phyloP scores from a whole-genome alignment of 2,329 filamentous ascomycete genomes.

The Trichoderma polysporum region DNA sequence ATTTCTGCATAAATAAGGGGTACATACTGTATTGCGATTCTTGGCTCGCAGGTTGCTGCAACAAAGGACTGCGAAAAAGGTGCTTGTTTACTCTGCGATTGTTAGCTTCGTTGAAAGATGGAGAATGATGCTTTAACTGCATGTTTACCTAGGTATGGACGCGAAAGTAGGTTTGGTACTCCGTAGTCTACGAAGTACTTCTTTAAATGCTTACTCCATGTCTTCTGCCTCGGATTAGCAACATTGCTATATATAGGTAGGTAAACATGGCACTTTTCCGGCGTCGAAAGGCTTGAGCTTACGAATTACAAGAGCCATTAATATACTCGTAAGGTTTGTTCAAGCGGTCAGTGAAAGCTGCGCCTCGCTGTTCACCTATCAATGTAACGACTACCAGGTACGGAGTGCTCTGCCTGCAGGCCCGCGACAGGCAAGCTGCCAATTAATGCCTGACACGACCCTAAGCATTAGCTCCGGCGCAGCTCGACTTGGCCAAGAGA shows the following conservation, averaged over 20 bases:
- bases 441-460: slow-evolving; percentile 22
- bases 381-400: not conserved
- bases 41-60: not conserved
- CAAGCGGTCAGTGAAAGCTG: not conserved
- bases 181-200: too few species aligned
- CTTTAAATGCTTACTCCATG: not conserved
- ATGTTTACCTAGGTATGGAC: too few species aligned
- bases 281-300: too few species aligned
- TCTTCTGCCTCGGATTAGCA: not conserved
- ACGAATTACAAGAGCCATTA: too few species aligned
- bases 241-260: not conserved
- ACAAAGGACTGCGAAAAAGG: not conserved
- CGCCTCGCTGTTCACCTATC: not conserved
- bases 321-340: not conserved
- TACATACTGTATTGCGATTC: not conserved
- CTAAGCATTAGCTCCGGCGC: slow-evolving; percentile 12
- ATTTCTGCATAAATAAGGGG: slow-evolving; percentile 12
- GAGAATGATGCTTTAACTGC: not conserved
- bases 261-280: not conserved
- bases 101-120: not conserved
- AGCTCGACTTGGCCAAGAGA: slow-evolving; percentile 2
- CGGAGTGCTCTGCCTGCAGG: not conserved
- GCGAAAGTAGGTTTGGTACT: too few species aligned
- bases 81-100: not conserved
- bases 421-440: too few species aligned